Evolutionary conservation across 2,329 filamentous ascomycete genomes (phyloP), one percentile per base, ranked within the genome.

Genomic region (Claviceps capensis): DNA sequence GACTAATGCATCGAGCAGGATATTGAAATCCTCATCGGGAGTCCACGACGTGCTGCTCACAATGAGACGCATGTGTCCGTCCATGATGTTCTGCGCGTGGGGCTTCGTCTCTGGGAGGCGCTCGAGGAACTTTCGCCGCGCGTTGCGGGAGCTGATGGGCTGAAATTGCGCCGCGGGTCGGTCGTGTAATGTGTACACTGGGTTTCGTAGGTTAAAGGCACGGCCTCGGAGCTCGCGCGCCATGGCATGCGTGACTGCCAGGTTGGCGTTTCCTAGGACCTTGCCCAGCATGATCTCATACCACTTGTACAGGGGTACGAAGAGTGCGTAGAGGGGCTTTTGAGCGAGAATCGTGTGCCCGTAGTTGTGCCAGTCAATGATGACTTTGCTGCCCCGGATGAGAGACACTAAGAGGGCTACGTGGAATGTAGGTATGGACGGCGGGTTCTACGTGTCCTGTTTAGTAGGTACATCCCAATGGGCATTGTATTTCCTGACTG

Each of bases 301-400:
- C 62, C 75, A 75, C 56, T 81, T 82, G 23, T 91, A 86, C 8
- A 94, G 63, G 30, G 70, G 75, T 8, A 96, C 88, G n/a, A 96
- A 77, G 0, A 84, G 85, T 62, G 94, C 87, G 5, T 63, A 67
- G 42, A 79, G 75, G 23, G 73, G 69, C 48, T 76, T 79, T 47
- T 78, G 74, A 5, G 78, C 86, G 3, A 98, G 79, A 60, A 98
- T 95, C 8, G 88, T 91, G 75, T 91, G 95, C 59, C 91, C 93
- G 67, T 96, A 97, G 69, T 98, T 98, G 72, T 98, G 93, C 93
- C 93, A 98, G 72, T 98, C 93, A 52, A 97, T 86, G 55, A 97
- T 76, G 4, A 98, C 77, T 52, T 80, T 79, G 41, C 87, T 95
- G 59, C 87, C 84, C 48, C 93, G 83, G 49, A 95, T 66, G 59